A percentile compares a stretch with the other conserved stretches of the same genome.
Conservation (phyloP, 352 stramenopile species). For the Globisporangium paddicum region DNA sequence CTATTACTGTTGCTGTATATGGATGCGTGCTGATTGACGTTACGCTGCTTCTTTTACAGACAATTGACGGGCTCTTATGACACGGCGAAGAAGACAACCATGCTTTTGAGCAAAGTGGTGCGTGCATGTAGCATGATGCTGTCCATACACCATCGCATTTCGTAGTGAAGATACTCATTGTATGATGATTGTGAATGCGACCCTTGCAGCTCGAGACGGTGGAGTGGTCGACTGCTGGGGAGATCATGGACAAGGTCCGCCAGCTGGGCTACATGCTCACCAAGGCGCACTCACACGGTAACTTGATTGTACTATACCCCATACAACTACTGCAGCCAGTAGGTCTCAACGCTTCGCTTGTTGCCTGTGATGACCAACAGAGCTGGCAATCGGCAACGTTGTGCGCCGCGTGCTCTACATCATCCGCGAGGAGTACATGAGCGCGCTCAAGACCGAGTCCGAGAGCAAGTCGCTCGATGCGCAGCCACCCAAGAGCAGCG, state of each 20-base stretch:
- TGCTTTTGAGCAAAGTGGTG: conserved; percentile 71
- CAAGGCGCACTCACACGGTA: conserved; percentile 67
- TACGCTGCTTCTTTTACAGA: conserved; percentile 17
- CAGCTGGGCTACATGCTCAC: conserved; percentile 79
- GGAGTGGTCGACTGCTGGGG: conserved; percentile 68
- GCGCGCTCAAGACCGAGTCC: conserved; percentile 53
- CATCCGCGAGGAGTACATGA: conserved; percentile 84
- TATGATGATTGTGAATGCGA: neutral
- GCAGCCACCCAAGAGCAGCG: conserved; percentile 4
- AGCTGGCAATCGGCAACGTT: conserved; percentile 87
- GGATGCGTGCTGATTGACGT: conserved; percentile 1
- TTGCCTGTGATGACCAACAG: conserved; percentile 15
- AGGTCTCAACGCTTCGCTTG: neutral
- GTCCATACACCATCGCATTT: neutral
- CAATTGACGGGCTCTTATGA: conserved; percentile 77
- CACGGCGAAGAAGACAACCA: conserved; percentile 74
- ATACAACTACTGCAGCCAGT: no score
- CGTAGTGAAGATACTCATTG: conserved; percentile 1
- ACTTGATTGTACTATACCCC: no score
- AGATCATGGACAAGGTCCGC: conserved; percentile 85
- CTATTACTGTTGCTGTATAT: neutral
- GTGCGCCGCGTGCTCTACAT: conserved; percentile 87
- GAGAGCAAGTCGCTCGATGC: conserved; percentile 13
- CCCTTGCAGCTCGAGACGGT: conserved; percentile 59
- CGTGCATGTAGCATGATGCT: conserved; percentile 1